Evolutionary conservation across 345 rosid genomes (phyloP), one percentile per base, ranked within the genome.

Genomic region (Hypericum perforatum): DNA sequence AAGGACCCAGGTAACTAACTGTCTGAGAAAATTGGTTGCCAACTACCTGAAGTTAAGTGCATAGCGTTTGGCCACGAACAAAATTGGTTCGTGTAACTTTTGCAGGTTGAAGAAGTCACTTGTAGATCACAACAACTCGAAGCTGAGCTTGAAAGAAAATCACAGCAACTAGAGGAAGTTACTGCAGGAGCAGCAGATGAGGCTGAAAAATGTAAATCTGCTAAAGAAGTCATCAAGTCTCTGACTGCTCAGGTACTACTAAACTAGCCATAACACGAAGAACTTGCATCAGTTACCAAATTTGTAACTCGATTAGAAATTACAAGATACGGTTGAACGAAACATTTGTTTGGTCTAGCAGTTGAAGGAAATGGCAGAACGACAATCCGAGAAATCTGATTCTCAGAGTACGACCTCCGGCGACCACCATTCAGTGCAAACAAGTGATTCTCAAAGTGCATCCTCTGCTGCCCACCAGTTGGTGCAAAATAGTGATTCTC

Each of bases 191-290:
- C 90, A 50, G 73, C 79, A 62, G 83, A 80, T 68, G 97, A 90
- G 78, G 97, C 85, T 68, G 85, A 76, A 59, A 89, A 81, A 63
- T 79, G 85, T 77, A 82, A 66, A 70, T 74, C 94, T 12, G 95
- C 96, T 6, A 86, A 81, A 55, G 97, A 82, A 51, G 87, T 84
- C 61, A 84, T 86, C 16, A 79, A 69, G 73, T 76, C 89, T 16
- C 75, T 90, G 36, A 80, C 86, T 53, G 62, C 75, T 77, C 94
- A 90, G 95, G 97, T 84, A 43, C 56, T 47, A 14, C 45, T 16
- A 37, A 45, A 16, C 60, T 9, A 39, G 38, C 15, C 47, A 22
- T 63, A 13, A 41, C 37, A 7, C 52, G 45, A 45, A 41, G 1
- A 32, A 4, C 16, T 49, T 40, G 37, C 9, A 39, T 37, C 10